Base-by-base conservation (phyloP, 805 yeast genomes). In the Maudiozyma serrabonitensis region DNA sequence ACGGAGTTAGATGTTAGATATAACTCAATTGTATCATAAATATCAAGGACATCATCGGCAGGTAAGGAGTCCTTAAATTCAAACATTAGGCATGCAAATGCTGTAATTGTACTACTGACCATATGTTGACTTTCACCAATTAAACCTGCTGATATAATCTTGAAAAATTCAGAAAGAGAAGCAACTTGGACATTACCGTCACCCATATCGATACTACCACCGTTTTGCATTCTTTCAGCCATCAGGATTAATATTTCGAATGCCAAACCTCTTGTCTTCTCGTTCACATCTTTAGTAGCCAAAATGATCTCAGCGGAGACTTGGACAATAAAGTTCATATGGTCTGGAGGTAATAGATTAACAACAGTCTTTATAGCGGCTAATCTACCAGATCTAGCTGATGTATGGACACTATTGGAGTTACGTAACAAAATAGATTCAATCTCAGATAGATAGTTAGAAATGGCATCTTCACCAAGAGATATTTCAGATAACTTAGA, bases 31-130 rank as follows among this genome's bases (percentile, higher is more conserved):
- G 96, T 89, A 11, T 89, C 81, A 23, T 87, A 79, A 41, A 93
- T 72, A 62, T 93, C 98, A 54, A 78, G 63, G 41, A 88, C 69
- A 46, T 82, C 72, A 13, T 79, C 83, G 25, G 70, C 58, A 12
- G 81, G 78, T 53, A 93, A 73, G 37, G 73, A 70, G 48, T 78
- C 78, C 58, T 83, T 83, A 70, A 87, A 95, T 68, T 93, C 97
- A 67, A 81, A 91, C 39, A 93, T 75, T 43, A 91, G 70, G 62
- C 96, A 83, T 43, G 95, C 82, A 48, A 91, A 72, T 0, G 96
- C 95, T 6, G 96, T 89, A 58, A 93, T 81, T 2, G 91, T 81
- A n/a, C 98, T 97, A 60, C 96, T 87, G 32, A 93, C 86, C 96
- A 91, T 91, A 70, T 91, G 95, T 35, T 95, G 91, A 31, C 93